Conservation (phyloP, 495 filamentous ascomycete species). For the Aspergillus steynii region DNA sequence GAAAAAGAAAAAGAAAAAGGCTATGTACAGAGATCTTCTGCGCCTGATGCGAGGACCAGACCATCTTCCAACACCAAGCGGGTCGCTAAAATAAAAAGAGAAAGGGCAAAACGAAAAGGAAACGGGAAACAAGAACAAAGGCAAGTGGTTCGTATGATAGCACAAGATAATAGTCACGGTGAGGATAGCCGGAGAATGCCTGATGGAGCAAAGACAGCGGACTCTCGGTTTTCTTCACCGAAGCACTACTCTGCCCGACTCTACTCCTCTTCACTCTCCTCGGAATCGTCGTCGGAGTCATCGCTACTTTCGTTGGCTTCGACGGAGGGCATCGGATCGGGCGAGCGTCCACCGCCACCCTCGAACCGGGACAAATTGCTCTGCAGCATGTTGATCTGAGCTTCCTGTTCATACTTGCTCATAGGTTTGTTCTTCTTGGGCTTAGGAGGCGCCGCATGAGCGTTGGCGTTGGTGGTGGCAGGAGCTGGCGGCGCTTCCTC, state of each 20-base stretch:
- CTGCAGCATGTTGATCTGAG: conserved; percentile 77
- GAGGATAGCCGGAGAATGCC: conserved; percentile 20
- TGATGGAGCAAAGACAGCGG: conserved; percentile 1
- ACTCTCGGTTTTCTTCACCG: background rate
- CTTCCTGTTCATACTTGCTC: conserved; percentile 91
- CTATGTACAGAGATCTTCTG: conserved; percentile 16
- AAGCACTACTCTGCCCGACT: background rate
- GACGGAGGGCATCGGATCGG: conserved; percentile 44
- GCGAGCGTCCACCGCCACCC: conserved; percentile 37
- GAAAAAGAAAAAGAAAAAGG: conserved; percentile 3
- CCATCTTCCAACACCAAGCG: conserved; percentile 12
- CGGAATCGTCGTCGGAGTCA: conserved; percentile 53
- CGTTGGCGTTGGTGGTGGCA: conserved; percentile 36
- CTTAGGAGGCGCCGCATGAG: conserved; percentile 55
- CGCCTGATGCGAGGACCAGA: conserved; percentile 6
- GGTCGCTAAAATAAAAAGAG: conserved; percentile 15
- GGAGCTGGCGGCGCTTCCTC: conserved; percentile 38
- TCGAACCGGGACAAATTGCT: conserved; percentile 53
- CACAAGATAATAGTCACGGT: conserved; percentile 1
- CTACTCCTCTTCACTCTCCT: conserved; percentile 59
- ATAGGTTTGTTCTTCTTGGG: conserved; percentile 99
- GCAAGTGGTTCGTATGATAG: background rate
- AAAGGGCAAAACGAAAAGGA: conserved; percentile 15
- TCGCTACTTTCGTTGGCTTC: conserved; percentile 52
- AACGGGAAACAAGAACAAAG: background rate